These are phyloP conservation scores for Saccharomyces hybrid DNA, from an alignment of 1,139 yeast genomes.

Conservation along the genomic window DNA sequence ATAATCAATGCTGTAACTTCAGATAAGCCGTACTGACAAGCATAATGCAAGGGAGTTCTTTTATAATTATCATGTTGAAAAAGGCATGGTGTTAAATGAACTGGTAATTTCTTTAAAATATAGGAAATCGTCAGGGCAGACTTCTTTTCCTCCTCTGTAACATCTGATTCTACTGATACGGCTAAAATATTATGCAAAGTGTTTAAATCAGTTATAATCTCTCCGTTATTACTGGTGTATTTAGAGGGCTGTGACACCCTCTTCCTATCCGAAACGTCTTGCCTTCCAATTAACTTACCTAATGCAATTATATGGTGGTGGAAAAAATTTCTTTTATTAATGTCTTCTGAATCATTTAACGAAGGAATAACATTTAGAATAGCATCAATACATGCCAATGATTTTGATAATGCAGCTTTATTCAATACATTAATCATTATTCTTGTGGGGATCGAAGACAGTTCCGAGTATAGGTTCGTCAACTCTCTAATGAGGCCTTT, in stretches of 20 bases:
- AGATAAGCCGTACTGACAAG: constrained; percentile 79
- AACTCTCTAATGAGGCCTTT: constrained; percentile 38
- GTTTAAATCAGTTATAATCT: not conserved
- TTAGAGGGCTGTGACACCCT: not conserved
- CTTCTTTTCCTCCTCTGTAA: constrained; percentile 15
- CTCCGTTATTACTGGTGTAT: not conserved
- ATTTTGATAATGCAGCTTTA: constrained; percentile 48
- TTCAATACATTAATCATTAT: constrained; percentile 43
- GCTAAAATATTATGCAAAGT: not conserved
- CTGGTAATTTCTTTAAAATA: constrained; percentile 46
- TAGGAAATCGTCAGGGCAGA: constrained; percentile 21
- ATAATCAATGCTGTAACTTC: constrained; percentile 53
- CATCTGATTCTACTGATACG: constrained; percentile 6
- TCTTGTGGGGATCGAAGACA: constrained; percentile 32
- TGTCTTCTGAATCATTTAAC: constrained; percentile 58
- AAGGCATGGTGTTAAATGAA: constrained; percentile 45
- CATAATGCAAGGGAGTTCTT: constrained; percentile 84
- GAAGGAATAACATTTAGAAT: constrained; percentile 43
- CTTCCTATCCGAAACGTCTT: not conserved
- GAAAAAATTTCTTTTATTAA: constrained; percentile 74
- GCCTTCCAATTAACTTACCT: constrained; percentile 41
- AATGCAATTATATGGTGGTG: constrained; percentile 74
- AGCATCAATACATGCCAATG: constrained; percentile 50
- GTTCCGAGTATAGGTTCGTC: constrained; percentile 34
- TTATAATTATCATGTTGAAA: constrained; percentile 64